Conservation (phyloP, 371 early-diverging fungal genomes). For the Lichtheimia corymbifera region DNA sequence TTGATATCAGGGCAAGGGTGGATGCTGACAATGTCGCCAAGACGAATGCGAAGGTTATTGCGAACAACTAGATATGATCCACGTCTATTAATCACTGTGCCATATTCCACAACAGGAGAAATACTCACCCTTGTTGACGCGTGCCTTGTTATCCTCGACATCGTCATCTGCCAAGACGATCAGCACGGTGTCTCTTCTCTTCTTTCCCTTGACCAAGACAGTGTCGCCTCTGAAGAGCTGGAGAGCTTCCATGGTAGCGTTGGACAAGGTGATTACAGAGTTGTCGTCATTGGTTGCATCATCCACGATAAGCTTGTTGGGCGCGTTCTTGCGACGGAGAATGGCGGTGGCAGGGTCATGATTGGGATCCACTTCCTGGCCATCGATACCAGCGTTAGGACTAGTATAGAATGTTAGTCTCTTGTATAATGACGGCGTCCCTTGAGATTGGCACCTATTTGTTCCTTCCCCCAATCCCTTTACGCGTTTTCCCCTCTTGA, state of each 20-base stretch:
- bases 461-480: background rate
- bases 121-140: constrained; percentile 86
- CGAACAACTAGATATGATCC: constrained; percentile 73
- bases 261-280: constrained; percentile 89
- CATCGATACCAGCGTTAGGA: constrained; percentile 50
- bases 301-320: constrained; percentile 97
- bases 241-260: constrained; percentile 92
- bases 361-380: constrained; percentile 53
- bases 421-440: background rate
- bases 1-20: constrained; percentile 96
- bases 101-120: background rate
- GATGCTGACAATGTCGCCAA: constrained; percentile 98
- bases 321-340: constrained; percentile 91
- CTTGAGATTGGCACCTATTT: background rate
- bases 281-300: constrained; percentile 97
- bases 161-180: constrained; percentile 92
- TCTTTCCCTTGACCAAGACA: constrained; percentile 97
- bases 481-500: background rate
- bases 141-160: constrained; percentile 90
- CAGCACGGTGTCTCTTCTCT: constrained; percentile 96
- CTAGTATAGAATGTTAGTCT: constrained; percentile 15
- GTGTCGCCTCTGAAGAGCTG: constrained; percentile 95
- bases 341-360: constrained; percentile 93
- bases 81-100: background rate
- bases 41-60: constrained; percentile 95